Evolutionary conservation across 441 rosid species (phyloP).

Genomic region (Eruca vesicaria): DNA sequence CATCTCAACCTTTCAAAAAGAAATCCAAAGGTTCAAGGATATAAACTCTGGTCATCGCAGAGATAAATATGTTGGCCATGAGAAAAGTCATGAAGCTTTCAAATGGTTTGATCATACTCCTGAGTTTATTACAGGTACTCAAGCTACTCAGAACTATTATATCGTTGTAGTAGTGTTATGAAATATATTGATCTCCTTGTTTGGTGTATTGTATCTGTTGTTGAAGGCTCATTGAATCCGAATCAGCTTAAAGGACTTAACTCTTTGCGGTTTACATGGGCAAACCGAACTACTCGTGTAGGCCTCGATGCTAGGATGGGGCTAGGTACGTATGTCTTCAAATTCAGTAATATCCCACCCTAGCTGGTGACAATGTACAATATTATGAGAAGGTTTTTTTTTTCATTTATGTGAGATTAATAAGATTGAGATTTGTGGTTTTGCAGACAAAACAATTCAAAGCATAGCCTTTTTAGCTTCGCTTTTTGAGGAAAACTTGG

Average conservation of each 20-base stretch:
- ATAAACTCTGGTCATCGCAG: constrained; percentile 55
- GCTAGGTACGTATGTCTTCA: constrained; percentile 62
- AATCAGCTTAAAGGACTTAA: constrained; percentile 92
- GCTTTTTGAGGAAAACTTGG: constrained; percentile 54
- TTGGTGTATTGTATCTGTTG: constrained; percentile 24
- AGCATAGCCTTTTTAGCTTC: constrained; percentile 92
- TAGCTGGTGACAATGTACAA: neutral
- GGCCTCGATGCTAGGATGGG: constrained; percentile 98
- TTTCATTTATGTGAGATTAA: neutral
- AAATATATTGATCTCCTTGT: neutral
- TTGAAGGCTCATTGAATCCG: constrained; percentile 76
- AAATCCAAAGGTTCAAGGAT: constrained; percentile 65
- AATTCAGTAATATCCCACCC: constrained; percentile 10
- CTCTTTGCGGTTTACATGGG: constrained; percentile 82
- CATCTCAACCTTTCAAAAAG: constrained; percentile 74
- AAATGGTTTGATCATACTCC: constrained; percentile 69
- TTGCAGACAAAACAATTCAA: constrained; percentile 88
- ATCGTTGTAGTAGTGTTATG: constrained; percentile 8
- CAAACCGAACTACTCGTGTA: constrained; percentile 80
- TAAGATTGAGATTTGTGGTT: constrained; percentile 20
- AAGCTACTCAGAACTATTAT: neutral
- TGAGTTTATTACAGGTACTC: constrained; percentile 77
- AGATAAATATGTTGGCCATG: constrained; percentile 47
- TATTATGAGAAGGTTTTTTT: neutral
- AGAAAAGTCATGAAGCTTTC: constrained; percentile 56